phyloP scores from a whole-genome alignment of 176 grass and related monocot species.

The Calamus simplicifolius region DNA sequence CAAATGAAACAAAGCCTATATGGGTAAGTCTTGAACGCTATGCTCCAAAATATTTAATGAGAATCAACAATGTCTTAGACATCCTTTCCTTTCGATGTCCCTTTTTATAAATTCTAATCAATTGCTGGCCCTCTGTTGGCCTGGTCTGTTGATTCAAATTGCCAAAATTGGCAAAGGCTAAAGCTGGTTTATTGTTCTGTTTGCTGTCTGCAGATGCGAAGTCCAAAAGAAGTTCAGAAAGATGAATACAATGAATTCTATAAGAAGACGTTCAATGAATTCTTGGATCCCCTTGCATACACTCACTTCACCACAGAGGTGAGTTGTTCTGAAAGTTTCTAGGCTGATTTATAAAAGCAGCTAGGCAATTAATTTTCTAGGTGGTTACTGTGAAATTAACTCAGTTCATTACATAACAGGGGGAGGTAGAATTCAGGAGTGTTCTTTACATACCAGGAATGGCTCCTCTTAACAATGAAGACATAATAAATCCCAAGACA shows the following conservation, averaged over 20 bases:
- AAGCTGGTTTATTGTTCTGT: conserved; percentile 3
- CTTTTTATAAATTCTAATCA: too few relatives aligned
- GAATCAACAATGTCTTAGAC: too few relatives aligned
- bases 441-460: conserved; percentile 71
- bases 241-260: conserved; percentile 88
- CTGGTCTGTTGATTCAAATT: too few relatives aligned
- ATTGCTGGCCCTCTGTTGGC: too few relatives aligned
- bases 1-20: conserved; percentile 89
- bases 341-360: too few relatives aligned
- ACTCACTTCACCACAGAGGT: conserved; percentile 90
- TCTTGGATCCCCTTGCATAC: conserved; percentile 70
- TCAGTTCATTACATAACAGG: neutral
- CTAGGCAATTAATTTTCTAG: too few relatives aligned
- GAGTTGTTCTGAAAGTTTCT: neutral
- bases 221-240: conserved; percentile 63
- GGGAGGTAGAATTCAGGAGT: neutral
- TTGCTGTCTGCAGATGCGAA: conserved; percentile 60
- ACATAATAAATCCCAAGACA: conserved; percentile 1
- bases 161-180: neutral
- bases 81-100: too few relatives aligned
- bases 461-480: neutral
- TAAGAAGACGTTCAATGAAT: conserved; percentile 95
- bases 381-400: too few relatives aligned
- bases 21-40: conserved; percentile 36
- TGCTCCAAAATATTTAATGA: too few relatives aligned